Conservation (phyloP, 768 basidiomycete species). For the Phanerochaete carnosa region DNA sequence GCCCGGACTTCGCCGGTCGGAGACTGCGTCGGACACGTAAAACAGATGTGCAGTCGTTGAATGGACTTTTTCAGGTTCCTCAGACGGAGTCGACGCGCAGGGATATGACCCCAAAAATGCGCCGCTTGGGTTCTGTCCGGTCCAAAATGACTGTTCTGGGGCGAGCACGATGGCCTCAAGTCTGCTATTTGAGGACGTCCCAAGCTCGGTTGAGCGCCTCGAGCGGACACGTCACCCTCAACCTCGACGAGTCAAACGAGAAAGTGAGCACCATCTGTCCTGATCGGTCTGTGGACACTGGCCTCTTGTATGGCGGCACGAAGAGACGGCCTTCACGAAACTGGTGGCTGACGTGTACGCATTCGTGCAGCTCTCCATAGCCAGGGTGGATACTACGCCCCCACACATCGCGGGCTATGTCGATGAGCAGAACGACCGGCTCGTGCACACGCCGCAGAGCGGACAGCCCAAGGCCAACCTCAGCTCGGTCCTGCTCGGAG, state of each 20-base stretch:
- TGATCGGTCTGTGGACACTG: constrained; percentile 37
- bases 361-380: constrained; percentile 32
- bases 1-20: no score
- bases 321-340: constrained; percentile 19
- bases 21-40: no score
- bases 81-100: constrained; percentile 31
- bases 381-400: constrained; percentile 23
- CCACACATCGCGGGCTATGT: constrained; percentile 17
- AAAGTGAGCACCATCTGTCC: constrained; percentile 31
- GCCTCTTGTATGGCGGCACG: constrained; percentile 39
- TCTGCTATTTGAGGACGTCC: constrained; percentile 23
- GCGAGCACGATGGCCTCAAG: constrained; percentile 19
- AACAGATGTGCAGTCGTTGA: no score
- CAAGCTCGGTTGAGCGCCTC: constrained; percentile 21
- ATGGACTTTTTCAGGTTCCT: background rate
- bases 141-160: constrained; percentile 27
- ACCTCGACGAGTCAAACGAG: constrained; percentile 43
- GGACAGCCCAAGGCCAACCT: constrained; percentile 35
- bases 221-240: constrained; percentile 21
- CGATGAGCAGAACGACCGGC: constrained; percentile 16
- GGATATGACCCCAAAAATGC: constrained; percentile 22
- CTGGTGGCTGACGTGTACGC: constrained; percentile 32
- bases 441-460: constrained; percentile 11
- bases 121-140: constrained; percentile 25
- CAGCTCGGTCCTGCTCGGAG: constrained; percentile 45